These are phyloP conservation scores for Nakazawaea populi DNA, from an alignment of 805 yeast genomes.

Conservation along the genomic window DNA sequence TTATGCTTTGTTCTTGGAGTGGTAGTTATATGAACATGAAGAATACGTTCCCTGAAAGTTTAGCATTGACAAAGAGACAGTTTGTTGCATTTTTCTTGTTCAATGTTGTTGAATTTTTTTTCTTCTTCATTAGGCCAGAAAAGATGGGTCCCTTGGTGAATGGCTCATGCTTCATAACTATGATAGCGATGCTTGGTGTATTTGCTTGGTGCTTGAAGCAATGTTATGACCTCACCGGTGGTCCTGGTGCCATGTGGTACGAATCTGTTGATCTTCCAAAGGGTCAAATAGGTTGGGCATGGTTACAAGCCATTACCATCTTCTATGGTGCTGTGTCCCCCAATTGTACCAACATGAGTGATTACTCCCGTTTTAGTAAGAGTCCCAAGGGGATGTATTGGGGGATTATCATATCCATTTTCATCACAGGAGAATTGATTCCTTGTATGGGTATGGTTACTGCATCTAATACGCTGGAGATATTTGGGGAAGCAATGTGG, in stretches of 20 bases:
- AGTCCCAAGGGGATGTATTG: constrained; percentile 14
- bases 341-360: constrained; percentile 32
- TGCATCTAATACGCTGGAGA: constrained; percentile 34
- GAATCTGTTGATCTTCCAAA: constrained; percentile 15
- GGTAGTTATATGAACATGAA: constrained; percentile 30
- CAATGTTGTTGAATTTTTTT: constrained; percentile 35
- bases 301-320: constrained; percentile 33
- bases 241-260: constrained; percentile 28
- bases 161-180: constrained; percentile 19
- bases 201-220: constrained; percentile 20
- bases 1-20: constrained; percentile 32
- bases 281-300: constrained; percentile 29
- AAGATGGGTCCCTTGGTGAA: constrained; percentile 17
- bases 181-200: constrained; percentile 29
- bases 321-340: constrained; percentile 35
- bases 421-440: constrained; percentile 34
- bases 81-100: constrained; percentile 38
- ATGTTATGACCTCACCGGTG: constrained; percentile 27
- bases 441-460: constrained; percentile 41
- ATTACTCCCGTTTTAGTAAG: constrained; percentile 29
- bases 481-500: constrained; percentile 38
- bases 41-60: constrained; percentile 31
- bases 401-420: constrained; percentile 24
- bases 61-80: constrained; percentile 34
- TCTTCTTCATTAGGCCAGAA: constrained; percentile 38